Base-by-base conservation (phyloP, 1,284 basidiomycete species). In the Cerioporus squamosus region DNA sequence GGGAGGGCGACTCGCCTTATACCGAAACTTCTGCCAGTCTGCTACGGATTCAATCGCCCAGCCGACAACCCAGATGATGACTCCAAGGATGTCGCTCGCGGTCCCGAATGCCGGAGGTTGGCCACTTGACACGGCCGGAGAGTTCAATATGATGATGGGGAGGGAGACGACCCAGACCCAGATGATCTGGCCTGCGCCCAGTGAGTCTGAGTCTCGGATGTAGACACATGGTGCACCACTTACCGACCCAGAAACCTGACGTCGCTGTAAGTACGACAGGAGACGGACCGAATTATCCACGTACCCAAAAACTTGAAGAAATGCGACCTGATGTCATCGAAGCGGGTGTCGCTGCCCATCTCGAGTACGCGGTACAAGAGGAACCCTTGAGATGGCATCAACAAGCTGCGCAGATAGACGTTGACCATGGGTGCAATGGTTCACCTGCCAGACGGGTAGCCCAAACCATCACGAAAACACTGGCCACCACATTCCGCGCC, bases 91-190 rank as follows among this genome's bases (percentile, higher is more conserved):
- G 68, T 93, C 91, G 45, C 82, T 73, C 2, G 81, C 79, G 0
- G 83, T 87, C 1, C 87, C 88, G 66, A 88, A 90, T 0, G 71
- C 81, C 61, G 83, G 80, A 5, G 78, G 79, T 2, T 81, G 81
- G 3, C 52, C 51, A 2, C 77, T 76, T 1, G 84, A 85, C 17
- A 90, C 79, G 2, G 81, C 81, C 2, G 87, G 87, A 2, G 89
- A 90, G 68, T 91, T 90, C 31, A 90, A 74, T 59, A 90, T 85
- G 26, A 79, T 82, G 24, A 88, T 67, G 2, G 88, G 88, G 0
- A 90, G 74, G 1, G 87, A 88, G 2, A 89, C 86, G 0, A 78
- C 78, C 87, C 87, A 90, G 15, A 88, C 84, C 85, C 85, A 36
- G 33, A 36, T 10, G 33, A 36, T 84, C 65, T 86, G 84, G 4